Evolutionary conservation across 2,329 filamentous ascomycete species (phyloP).

Genomic region (Monosporascus cannonballus): DNA sequence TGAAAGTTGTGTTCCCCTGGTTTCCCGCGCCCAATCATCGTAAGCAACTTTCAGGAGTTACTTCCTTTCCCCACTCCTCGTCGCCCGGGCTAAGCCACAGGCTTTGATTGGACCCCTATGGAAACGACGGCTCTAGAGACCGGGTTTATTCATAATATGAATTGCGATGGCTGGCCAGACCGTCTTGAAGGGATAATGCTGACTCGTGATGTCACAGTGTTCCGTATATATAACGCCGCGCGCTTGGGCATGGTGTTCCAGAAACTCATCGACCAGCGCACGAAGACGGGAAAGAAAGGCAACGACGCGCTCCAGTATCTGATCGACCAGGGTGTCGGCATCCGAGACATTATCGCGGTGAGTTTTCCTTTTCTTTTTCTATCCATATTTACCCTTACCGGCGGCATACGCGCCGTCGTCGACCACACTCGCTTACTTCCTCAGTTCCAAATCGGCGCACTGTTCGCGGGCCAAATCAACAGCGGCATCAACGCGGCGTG

Average conservation of each 20-base stretch:
- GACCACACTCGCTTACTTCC: neutral
- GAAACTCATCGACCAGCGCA: conserved; percentile 39
- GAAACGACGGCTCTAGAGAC: too few species aligned
- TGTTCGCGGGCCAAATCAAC: conserved; percentile 54
- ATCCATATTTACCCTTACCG: neutral
- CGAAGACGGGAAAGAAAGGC: conserved; percentile 32
- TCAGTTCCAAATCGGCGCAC: conserved; percentile 44
- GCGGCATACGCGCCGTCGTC: neutral
- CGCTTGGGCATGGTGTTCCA: conserved; percentile 43
- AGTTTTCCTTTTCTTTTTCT: conserved; percentile 4
- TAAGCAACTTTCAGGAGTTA: too few species aligned
- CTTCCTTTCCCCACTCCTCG: too few species aligned
- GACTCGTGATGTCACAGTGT: conserved; percentile 14
- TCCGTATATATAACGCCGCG: conserved; percentile 37
- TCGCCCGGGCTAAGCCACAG: too few species aligned
- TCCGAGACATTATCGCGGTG: conserved; percentile 36
- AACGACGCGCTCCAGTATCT: conserved; percentile 48
- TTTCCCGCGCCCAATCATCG: conserved; percentile 36
- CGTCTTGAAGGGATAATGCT: too few species aligned
- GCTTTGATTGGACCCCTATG: too few species aligned
- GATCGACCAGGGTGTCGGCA: conserved; percentile 43
- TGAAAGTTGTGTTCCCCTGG: conserved; percentile 46
- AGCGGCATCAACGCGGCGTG: conserved; percentile 49
- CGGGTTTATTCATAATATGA: too few species aligned
- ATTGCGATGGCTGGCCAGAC: too few species aligned